Evolutionary conservation across 495 filamentous ascomycete species (phyloP).

Genomic region (Annulohypoxylon stygium): DNA sequence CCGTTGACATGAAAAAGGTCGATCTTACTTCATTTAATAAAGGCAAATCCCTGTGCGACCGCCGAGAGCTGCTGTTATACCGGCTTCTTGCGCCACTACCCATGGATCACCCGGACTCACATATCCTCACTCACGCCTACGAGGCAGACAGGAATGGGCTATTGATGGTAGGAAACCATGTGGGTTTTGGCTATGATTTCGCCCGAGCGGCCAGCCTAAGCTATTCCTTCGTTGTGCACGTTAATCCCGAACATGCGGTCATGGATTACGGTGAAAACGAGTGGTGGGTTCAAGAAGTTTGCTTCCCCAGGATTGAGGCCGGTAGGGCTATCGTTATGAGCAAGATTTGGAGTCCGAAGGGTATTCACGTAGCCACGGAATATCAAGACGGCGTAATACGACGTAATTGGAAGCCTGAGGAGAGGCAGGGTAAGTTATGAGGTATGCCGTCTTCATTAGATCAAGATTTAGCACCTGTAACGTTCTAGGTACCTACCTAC

Average conservation of each 20-base stretch:
- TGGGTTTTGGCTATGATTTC: slow-evolving; percentile 66
- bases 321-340: slow-evolving; percentile 72
- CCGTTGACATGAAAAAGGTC: slow-evolving; percentile 72
- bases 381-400: slow-evolving; percentile 71
- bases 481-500: no score
- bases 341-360: slow-evolving; percentile 72
- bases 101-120: slow-evolving; percentile 54
- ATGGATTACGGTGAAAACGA: slow-evolving; percentile 57
- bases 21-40: slow-evolving; percentile 71
- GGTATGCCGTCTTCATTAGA: neutral
- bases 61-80: slow-evolving; percentile 72
- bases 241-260: slow-evolving; percentile 58
- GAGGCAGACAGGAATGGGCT: slow-evolving; percentile 77
- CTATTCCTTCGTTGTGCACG: slow-evolving; percentile 73
- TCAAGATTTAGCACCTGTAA: neutral
- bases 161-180: slow-evolving; percentile 70
- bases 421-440: slow-evolving; percentile 40
- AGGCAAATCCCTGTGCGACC: slow-evolving; percentile 63
- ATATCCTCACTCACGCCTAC: slow-evolving; percentile 75
- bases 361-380: slow-evolving; percentile 71
- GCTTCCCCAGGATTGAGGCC: slow-evolving; percentile 66
- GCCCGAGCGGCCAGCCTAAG: slow-evolving; percentile 71
- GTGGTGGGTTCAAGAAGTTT: slow-evolving; percentile 79
- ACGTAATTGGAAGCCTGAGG: slow-evolving; percentile 36
- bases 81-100: slow-evolving; percentile 62